Evolutionary conservation across 23 red algal genomes (phyloP).

Genomic region (Gracilaria vermiculophylla): DNA sequence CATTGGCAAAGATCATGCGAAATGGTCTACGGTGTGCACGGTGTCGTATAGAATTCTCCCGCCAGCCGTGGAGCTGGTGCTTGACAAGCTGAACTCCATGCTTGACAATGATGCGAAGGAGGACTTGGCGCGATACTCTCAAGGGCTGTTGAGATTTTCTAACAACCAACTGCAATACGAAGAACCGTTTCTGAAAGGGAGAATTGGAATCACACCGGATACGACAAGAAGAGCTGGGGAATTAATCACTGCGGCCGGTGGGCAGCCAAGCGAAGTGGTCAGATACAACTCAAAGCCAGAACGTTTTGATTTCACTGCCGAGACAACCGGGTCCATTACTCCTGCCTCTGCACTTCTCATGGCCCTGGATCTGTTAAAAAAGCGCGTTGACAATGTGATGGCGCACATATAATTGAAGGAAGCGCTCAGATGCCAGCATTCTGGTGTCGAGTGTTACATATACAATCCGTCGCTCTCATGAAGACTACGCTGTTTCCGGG

Average conservation of each 20-base stretch:
- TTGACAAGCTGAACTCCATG: constrained; percentile 66
- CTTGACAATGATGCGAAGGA: constrained; percentile 47
- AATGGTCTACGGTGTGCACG: constrained; percentile 92
- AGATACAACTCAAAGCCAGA: constrained; percentile 45
- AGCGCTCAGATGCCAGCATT: background rate
- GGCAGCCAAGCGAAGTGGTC: constrained; percentile 51
- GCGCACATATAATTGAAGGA: constrained; percentile 12
- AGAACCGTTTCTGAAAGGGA: constrained; percentile 49
- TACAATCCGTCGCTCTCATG: too few relatives aligned
- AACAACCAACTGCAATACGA: constrained; percentile 63
- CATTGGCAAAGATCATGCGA: constrained; percentile 97
- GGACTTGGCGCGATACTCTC: constrained; percentile 46
- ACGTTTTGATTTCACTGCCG: constrained; percentile 70
- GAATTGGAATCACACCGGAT: constrained; percentile 73
- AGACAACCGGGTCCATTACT: constrained; percentile 72
- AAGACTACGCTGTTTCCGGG: too few relatives aligned
- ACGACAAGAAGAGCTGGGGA: constrained; percentile 57
- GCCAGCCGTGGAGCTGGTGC: constrained; percentile 61
- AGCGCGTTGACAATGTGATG: constrained; percentile 28
- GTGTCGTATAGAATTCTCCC: constrained; percentile 79
- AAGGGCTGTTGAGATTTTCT: constrained; percentile 58
- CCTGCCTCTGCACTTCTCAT: constrained; percentile 30
- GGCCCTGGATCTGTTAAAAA: constrained; percentile 58
- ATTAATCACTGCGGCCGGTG: constrained; percentile 42
- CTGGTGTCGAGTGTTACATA: too few relatives aligned